Evolutionary conservation across 768 basidiomycete species (phyloP), one percentile per base, ranked within the genome.

Genomic region (Lenzites betulinus): DNA sequence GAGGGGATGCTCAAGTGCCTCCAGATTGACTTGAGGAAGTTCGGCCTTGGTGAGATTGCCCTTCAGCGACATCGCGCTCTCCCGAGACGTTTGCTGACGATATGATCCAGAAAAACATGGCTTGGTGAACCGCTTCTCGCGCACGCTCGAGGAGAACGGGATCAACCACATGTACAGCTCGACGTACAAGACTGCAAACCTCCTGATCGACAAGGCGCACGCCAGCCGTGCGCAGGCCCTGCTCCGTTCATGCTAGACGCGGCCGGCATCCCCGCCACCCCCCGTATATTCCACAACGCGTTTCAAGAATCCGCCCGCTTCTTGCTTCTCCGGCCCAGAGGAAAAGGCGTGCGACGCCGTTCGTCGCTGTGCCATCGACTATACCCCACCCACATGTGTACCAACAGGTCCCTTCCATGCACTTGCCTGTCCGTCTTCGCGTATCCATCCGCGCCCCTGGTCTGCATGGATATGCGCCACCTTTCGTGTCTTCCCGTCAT

Each of bases 101-200:
- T 9, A 8, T n/a, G 28, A 36, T 54, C 12, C 66, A 88, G 91
- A 92, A 69, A 90, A 89, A 66, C 81, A 89, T 64, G 91, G 91
- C 35, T 79, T 93, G 8, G 89, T 92, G 48, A 89, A 84, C 70
- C 83, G 85, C 39, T 90, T 90, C 69, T 90, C 90, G 22, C 82
- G 83, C 8, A 82, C 90, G 22, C 81, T 92, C 13, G 87, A 88
- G 58, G 79, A 83, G 64, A 87, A 87, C 66, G 83, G 83, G 12
- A 87, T 93, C 69, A 89, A 91, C 74, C 89, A 91, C 69, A 88
- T 92, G 83, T 92, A 92, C 69, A 88, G 86, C 58, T 90, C 89
- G 44, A 91, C 90, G n/a, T 88, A 85, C 70, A 89, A 89, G 74
- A 89, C 88, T 7, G 90, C 90, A 57, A 92, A 93, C 72, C 72